Evolutionary conservation across 371 early-diverging fungal species (phyloP), one percentile per base, ranked within the genome.

Genomic region (Apophysomyces trapeziformis): DNA sequence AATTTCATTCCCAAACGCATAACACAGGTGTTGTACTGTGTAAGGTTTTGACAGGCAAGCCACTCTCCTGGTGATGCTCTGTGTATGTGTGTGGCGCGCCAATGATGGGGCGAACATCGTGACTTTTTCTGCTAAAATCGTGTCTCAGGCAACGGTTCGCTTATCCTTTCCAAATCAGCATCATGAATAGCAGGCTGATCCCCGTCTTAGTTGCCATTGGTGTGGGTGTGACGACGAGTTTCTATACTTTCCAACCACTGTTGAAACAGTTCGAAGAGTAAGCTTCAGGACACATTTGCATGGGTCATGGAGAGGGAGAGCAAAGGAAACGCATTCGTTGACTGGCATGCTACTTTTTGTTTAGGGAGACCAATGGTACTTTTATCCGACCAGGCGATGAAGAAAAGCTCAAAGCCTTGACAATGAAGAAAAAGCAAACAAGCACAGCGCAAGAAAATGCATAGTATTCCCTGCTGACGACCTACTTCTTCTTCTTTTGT

Each of bases 231-330:
- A 79, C 68, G 13, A 83, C 83, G 1, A 80, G 83, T 32, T 46
- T 75, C 9, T 83, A 83, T 61, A 74, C 80, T 0, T 83, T 79
- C 44, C 72, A 80, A 14, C 83, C 83, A 35, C 65, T 83, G 36
- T 64, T 83, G 39, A 71, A 69, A 46, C 77, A 83, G 71, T 83
- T 80, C 36, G 75, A 83, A 64, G 60, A 61, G 83, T 75, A 72
- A 73, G 73, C 32, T 26, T 26, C 32, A 26, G 2, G 1, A 26
- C 32, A 58, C 41, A 1, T 41, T 41, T 41, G 41, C 41, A 13
- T 5, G 8, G 41, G 41, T 13, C 41, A 41, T 41, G 13, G 41
- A 13, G 41, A 13, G 21, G 38, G 12, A 37, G 39, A 2, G 16
- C 11, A 36, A 60, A 38, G 14, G 5, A 26, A 9, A 16, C 44